Percentiles rank a stretch among this genome's conserved stretches.
Evolutionary conservation across 345 rosid species (phyloP).

Genomic region (Populus tremula): DNA sequence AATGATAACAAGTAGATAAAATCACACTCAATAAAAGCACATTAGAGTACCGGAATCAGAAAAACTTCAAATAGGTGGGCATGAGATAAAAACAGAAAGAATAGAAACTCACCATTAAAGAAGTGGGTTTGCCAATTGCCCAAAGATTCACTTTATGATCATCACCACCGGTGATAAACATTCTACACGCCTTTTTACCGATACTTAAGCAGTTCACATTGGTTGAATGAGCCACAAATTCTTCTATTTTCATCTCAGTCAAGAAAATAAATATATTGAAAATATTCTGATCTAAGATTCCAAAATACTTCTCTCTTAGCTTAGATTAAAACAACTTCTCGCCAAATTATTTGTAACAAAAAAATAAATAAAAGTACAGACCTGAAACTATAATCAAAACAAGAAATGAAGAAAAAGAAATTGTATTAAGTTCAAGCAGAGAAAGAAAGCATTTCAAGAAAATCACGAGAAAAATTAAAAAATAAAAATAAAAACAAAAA

Average conservation of each 20-base stretch:
- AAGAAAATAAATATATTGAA: conserved; percentile 29
- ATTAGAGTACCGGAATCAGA: neutral
- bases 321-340: neutral
- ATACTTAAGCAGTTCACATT: conserved; percentile 79
- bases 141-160: conserved; percentile 89
- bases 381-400: neutral
- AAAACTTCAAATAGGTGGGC: neutral
- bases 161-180: conserved; percentile 84
- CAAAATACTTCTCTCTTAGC: neutral
- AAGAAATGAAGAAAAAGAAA: neutral
- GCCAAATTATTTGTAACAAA: neutral
- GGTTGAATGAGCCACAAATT: conserved; percentile 85
- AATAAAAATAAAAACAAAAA: conserved; percentile 9
- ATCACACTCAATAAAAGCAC: neutral
- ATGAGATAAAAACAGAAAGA: neutral
- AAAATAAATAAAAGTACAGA: too few relatives aligned
- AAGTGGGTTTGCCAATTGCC: conserved; percentile 83
- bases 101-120: conserved; percentile 62
- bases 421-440: neutral
- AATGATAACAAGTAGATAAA: neutral
- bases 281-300: neutral
- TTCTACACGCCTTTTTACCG: conserved; percentile 76
- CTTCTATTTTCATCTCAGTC: conserved; percentile 63
- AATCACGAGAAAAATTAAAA: neutral
- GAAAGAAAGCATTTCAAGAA: neutral